A percentile compares a stretch with the other conserved stretches of the same genome.
Evolutionary conservation across 2,329 filamentous ascomycete genomes (phyloP).

Genomic region (Herpotrichia juniperi): DNA sequence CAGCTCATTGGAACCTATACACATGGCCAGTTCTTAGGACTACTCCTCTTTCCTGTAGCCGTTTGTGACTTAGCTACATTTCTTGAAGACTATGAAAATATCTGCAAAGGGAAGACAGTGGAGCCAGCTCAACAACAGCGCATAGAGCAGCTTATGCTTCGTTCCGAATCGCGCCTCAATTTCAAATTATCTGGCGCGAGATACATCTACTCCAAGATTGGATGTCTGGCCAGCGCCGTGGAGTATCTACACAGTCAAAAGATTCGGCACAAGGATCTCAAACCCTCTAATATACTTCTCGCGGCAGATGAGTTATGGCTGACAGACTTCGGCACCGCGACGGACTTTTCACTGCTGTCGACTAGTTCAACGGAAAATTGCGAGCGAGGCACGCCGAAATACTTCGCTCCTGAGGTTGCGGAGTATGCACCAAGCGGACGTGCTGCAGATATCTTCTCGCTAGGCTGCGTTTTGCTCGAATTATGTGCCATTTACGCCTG

Average conservation of each 20-base stretch:
- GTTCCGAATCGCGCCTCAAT: background rate
- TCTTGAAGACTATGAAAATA: constrained; percentile 24
- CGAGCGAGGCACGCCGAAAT: constrained; percentile 25
- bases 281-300: constrained; percentile 22
- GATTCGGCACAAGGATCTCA: constrained; percentile 32
- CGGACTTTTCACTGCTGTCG: constrained; percentile 27
- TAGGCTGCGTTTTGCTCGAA: constrained; percentile 26
- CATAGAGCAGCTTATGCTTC: constrained; percentile 5
- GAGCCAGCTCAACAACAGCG: constrained; percentile 5
- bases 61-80: constrained; percentile 24
- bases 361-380: constrained; percentile 27
- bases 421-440: constrained; percentile 16
- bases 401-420: constrained; percentile 26
- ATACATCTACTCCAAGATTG: constrained; percentile 18
- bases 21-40: constrained; percentile 16
- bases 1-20: constrained; percentile 27
- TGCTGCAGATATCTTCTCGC: constrained; percentile 28
- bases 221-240: constrained; percentile 23
- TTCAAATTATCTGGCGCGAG: background rate
- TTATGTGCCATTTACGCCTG: constrained; percentile 8
- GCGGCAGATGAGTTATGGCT: constrained; percentile 17
- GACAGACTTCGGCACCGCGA: constrained; percentile 29
- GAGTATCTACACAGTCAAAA: constrained; percentile 24
- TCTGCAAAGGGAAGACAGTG: constrained; percentile 1
- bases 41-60: constrained; percentile 26